Evolutionary conservation across 176 grass and related monocot species (phyloP).

Genomic region (Oryza coarctata): DNA sequence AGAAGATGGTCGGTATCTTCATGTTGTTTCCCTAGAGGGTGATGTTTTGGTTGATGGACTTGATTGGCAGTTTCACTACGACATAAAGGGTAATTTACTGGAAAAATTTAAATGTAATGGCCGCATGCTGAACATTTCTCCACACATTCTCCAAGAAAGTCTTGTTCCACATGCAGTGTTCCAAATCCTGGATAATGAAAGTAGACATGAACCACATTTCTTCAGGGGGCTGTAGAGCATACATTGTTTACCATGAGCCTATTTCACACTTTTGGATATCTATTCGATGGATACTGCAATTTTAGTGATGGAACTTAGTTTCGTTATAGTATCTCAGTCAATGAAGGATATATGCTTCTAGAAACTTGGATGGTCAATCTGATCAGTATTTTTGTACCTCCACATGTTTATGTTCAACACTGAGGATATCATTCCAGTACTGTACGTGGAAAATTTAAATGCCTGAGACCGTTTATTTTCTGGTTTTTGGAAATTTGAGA

Average conservation of each 20-base stretch:
- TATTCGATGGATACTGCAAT: too few relatives aligned
- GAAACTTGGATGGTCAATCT: background rate
- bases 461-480: too few relatives aligned
- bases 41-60: slow-evolving; percentile 25
- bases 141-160: background rate
- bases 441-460: too few relatives aligned
- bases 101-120: slow-evolving; percentile 26
- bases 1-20: background rate
- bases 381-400: background rate
- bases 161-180: background rate
- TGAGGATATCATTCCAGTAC: too few relatives aligned
- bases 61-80: slow-evolving; percentile 26
- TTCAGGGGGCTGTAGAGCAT: too few relatives aligned
- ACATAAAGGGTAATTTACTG: slow-evolving; percentile 25
- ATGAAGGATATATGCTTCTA: background rate
- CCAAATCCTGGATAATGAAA: too few relatives aligned
- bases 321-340: slow-evolving; percentile 2
- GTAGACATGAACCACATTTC: too few relatives aligned
- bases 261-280: too few relatives aligned
- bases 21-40: slow-evolving; percentile 27
- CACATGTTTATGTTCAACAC: too few relatives aligned
- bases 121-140: background rate
- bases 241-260: background rate
- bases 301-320: too few relatives aligned
- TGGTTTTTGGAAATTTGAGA: too few relatives aligned